Evolutionary conservation across 2,329 filamentous ascomycete genomes (phyloP).

Genomic region (Aspergillus luchuensis): DNA sequence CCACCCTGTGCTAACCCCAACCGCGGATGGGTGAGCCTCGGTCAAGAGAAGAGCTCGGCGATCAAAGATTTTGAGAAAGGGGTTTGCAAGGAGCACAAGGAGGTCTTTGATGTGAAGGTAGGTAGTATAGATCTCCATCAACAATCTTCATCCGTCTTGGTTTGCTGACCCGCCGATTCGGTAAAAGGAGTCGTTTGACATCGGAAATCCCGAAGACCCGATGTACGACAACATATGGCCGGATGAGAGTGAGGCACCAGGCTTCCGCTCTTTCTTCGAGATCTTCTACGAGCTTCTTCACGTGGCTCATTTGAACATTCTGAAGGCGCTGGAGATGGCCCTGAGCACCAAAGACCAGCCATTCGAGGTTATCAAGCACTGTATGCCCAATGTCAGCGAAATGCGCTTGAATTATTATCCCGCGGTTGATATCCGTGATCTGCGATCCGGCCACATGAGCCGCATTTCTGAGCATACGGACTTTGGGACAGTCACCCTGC

Average conservation of each 20-base stretch:
- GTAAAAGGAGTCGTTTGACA: neutral
- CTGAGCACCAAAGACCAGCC: neutral
- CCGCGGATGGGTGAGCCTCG: neutral
- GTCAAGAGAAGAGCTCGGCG: neutral
- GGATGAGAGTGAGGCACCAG: neutral
- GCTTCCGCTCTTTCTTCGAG: neutral
- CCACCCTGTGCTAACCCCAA: neutral
- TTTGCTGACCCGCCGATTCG: no score
- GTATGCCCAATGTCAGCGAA: constrained; percentile 2
- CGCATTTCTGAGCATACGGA: constrained; percentile 18
- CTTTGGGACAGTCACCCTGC: constrained; percentile 16
- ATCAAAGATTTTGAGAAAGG: neutral
- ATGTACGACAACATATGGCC: neutral
- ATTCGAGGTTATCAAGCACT: neutral
- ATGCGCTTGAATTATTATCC: constrained; percentile 18
- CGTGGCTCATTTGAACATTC: neutral
- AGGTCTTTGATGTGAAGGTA: no score
- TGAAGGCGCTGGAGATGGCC: neutral
- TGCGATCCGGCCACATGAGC: constrained; percentile 5
- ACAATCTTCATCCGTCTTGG: no score
- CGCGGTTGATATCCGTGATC: neutral
- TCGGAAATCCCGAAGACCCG: neutral
- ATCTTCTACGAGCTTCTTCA: neutral
- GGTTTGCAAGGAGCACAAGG: neutral
- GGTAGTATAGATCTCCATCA: no score